Conservation (phyloP, 2,329 filamentous ascomycete genomes). For the Aspergillus floridensis region DNA sequence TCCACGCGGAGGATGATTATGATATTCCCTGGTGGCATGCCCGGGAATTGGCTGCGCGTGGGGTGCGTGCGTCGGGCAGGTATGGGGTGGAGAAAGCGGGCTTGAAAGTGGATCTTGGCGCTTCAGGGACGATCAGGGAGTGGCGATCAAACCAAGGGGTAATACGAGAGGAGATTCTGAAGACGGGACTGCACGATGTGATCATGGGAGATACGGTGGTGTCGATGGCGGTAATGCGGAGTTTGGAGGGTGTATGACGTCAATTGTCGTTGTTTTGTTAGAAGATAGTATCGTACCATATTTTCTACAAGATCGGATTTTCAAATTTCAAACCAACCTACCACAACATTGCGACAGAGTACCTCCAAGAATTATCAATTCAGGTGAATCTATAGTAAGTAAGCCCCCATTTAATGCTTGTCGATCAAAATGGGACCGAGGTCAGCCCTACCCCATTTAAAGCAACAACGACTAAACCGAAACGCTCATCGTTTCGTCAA, state of each 20-base stretch:
- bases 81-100: background rate
- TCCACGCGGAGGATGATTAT: constrained; percentile 38
- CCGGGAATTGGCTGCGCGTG: constrained; percentile 5
- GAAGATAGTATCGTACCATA: no score
- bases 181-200: constrained; percentile 11
- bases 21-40: constrained; percentile 30
- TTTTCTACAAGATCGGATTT: no score
- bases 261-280: no score
- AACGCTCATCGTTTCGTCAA: constrained; percentile 6
- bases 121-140: constrained; percentile 6
- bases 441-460: background rate
- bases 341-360: background rate
- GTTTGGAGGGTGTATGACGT: background rate
- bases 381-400: no score
- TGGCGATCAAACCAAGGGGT: constrained; percentile 8
- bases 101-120: constrained; percentile 1
- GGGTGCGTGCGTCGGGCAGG: background rate
- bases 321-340: background rate
- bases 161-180: constrained; percentile 9
- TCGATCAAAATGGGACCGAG: background rate
- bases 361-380: no score
- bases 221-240: constrained; percentile 12
- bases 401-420: no score
- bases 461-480: background rate
- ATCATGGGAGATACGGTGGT: constrained; percentile 10